Evolutionary conservation across 2,329 filamentous ascomycete genomes (phyloP), one percentile per base, ranked within the genome.

Genomic region (Cadophora malorum): DNA sequence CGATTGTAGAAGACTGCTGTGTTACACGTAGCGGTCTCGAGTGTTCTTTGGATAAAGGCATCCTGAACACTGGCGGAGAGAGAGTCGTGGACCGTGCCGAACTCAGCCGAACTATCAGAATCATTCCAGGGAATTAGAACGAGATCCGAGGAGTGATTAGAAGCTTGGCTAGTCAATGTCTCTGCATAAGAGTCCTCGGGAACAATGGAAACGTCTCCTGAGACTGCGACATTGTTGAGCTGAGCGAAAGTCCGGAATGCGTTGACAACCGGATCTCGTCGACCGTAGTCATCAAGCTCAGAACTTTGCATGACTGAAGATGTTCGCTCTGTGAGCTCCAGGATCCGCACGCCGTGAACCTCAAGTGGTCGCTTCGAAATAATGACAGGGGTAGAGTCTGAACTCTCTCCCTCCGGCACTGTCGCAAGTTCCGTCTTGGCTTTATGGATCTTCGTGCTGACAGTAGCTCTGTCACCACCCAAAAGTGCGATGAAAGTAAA

Each of bases 291-390:
- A 49, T 94, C 91, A 3, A 90, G 85, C 76, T 96, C 93, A 0
- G 93, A 90, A 12, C 97, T 93, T 74, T 93, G 91, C 95, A 98
- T 98, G 74, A 97, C 95, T 21, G 94, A 94, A 0, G 95, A 97
- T 52, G 93, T 91, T 85, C 95, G 93, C 74, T 97, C 94, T 0
- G 93, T 96, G 14, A 98, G 86, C 76, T 96, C 92, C 60, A 96
- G 81, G 19, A 98, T 85, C 16, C 94, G 91, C n/a, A 97, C 81
- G 38, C 94, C 95, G 74, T 97, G 93, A 67, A 72, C 67, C 66
- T 72, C 72, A 66, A 71, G 72, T 28, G 71, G 69, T 62, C 71
- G 53, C 64, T 71, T 72, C 19, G 69, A 63, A 3, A 63, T 65
- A 1, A 74, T 69, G 9, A 72, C 53, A 1, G 75, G 71, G 1